A percentile compares a stretch with the other conserved stretches of the same genome.
phyloP scores from a whole-genome alignment of 306 rosid species.

The Hippophae tibetana region DNA sequence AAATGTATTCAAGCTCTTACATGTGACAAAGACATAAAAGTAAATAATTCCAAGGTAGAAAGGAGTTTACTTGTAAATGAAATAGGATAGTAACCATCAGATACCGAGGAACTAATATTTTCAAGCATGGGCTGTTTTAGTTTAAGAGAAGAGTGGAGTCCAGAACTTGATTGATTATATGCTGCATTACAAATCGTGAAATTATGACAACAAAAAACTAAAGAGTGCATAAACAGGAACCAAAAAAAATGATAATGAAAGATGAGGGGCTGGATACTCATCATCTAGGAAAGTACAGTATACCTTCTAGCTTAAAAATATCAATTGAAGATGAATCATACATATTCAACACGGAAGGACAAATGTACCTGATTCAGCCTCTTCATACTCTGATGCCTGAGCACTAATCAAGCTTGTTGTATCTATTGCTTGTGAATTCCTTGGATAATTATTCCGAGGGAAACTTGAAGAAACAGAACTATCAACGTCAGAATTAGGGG shows the following conservation, averaged over 20 bases:
- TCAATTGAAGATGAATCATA: neutral
- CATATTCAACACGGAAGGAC: conserved; percentile 10
- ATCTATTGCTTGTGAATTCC: conserved; percentile 48
- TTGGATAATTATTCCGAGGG: conserved; percentile 34
- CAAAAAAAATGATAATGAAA: neutral
- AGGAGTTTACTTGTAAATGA: conserved; percentile 39
- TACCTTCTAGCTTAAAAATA: too few species aligned
- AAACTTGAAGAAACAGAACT: conserved; percentile 39
- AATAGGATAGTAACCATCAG: conserved; percentile 32
- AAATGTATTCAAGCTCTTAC: neutral
- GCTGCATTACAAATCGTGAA: conserved; percentile 28
- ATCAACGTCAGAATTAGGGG: conserved; percentile 36
- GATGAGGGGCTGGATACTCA: neutral
- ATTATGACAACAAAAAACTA: conserved; percentile 7
- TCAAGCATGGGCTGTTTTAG: conserved; percentile 34
- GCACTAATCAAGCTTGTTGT: conserved; percentile 51
- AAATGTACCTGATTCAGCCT: conserved; percentile 62
- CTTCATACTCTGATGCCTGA: conserved; percentile 65
- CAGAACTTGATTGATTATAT: conserved; percentile 44
- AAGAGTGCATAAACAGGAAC: conserved; percentile 6
- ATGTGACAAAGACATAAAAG: neutral
- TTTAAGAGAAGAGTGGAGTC: conserved; percentile 32
- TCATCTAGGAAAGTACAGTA: too few species aligned
- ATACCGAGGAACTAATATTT: conserved; percentile 25
- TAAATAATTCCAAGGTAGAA: neutral